phyloP scores from a whole-genome alignment of 2,329 filamentous ascomycete genomes.

The Scytalidium sp. region DNA sequence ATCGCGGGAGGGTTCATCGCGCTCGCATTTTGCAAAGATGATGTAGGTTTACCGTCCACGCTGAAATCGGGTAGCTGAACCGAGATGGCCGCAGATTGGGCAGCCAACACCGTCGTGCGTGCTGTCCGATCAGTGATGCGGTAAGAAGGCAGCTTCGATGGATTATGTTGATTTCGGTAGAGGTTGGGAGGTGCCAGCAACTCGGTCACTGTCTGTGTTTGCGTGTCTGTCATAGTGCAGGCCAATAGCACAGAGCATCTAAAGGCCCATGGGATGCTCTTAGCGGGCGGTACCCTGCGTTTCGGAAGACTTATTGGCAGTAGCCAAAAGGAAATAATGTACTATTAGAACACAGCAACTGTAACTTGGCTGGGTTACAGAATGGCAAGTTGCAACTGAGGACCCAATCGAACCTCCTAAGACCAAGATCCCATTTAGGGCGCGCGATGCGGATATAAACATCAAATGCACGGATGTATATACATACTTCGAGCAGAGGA shows the following conservation, averaged over 20 bases:
- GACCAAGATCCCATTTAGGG: no score
- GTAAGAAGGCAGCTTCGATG: conserved; percentile 10
- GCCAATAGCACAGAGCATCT: no score
- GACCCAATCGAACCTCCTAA: no score
- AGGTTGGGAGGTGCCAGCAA: not conserved
- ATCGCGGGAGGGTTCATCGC: not conserved
- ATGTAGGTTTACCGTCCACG: not conserved
- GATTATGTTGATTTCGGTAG: conserved; percentile 4
- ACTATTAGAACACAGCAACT: no score
- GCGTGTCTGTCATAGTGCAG: not conserved
- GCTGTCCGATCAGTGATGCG: conserved; percentile 4
- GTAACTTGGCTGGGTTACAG: no score
- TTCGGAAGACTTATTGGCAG: no score
- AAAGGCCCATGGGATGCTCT: no score
- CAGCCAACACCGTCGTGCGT: not conserved
- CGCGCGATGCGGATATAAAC: no score
- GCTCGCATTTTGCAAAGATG: not conserved
- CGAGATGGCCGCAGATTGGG: not conserved
- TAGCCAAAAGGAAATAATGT: no score
- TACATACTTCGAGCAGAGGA: no score
- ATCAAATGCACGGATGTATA: no score
- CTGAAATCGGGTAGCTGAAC: not conserved
- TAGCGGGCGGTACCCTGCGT: not conserved
- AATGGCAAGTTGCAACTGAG: no score
- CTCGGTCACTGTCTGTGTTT: not conserved